These are phyloP conservation scores for Pseudisothecium myosuroides DNA, from an alignment of 225 moss, liverwort and hornwort genomes.

Conservation along the genomic window DNA sequence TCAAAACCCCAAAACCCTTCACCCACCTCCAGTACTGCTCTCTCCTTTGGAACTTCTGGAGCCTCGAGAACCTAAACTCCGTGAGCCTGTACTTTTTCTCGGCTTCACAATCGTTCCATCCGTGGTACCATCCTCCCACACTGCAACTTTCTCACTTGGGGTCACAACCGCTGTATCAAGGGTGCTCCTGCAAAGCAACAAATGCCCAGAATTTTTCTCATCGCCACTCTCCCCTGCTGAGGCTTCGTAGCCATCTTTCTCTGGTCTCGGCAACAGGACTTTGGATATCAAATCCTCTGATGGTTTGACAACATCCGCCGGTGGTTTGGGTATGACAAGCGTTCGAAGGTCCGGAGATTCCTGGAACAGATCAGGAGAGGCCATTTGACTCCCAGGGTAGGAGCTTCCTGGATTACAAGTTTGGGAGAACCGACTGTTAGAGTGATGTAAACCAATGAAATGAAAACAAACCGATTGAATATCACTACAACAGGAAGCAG, in stretches of 20 bases:
- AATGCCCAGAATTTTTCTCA: constrained; percentile 38
- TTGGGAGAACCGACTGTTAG: neutral
- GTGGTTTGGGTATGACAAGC: neutral
- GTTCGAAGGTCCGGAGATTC: constrained; percentile 12
- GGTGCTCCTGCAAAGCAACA: constrained; percentile 37
- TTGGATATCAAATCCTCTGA: neutral
- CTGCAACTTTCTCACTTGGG: constrained; percentile 46
- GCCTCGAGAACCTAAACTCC: constrained; percentile 31
- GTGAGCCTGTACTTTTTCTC: constrained; percentile 21
- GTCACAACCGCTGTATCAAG: constrained; percentile 42
- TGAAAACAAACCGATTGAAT: neutral
- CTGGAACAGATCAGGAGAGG: constrained; percentile 6
- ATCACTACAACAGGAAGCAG: neutral
- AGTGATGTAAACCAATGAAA: neutral
- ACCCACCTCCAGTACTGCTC: constrained; percentile 21
- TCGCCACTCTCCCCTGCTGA: constrained; percentile 85
- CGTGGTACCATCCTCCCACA: constrained; percentile 30
- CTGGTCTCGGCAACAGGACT: constrained; percentile 23
- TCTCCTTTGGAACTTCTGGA: constrained; percentile 34
- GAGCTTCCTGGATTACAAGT: constrained; percentile 1
- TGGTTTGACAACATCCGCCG: neutral
- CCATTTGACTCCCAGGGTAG: constrained; percentile 8
- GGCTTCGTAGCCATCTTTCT: constrained; percentile 82
- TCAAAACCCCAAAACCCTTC: neutral
- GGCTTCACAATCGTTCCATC: neutral